Evolutionary conservation across 768 basidiomycete genomes (phyloP), one percentile per base, ranked within the genome.

Genomic region (Lactarius deliciosus): DNA sequence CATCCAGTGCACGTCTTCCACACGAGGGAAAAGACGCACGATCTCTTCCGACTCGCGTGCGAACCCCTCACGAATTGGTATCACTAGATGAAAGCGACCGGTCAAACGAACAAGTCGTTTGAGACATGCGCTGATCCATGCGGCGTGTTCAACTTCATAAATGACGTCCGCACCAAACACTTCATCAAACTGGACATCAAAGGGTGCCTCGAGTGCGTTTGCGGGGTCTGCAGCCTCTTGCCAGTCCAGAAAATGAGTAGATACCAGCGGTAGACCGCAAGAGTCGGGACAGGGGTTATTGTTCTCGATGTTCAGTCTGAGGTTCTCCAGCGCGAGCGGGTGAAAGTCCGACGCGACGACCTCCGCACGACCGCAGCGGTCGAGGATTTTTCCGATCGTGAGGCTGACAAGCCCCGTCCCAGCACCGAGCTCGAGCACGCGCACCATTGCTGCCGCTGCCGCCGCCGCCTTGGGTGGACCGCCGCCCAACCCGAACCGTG

Each of bases 1-100:
- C 30, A 64, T 50, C 58, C 43, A 60, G 9, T 18, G 36, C 20
- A 56, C 9, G 59, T 57, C 65, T 18, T 71, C 69, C 9, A 45
- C 62, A 1, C 74, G 67, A 56, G 74, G 72, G 68, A 93, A 91
- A 3, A 86, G 79, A 10, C 73, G 71, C 68, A 90, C 88, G 55
- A 92, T 75, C 0, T 83, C 82, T 36, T 72, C 76, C 0, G 84
- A 86, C 76, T 94, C 92, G 13, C 73, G 74, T 0, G 77, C 71
- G 69, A 90, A 88, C 0, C 89, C 90, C 0, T 79, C 74, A 0
- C 93, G 89, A 5, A 91, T 79, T 1, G 92, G 91, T 22, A 93
- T 84, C 58, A 92, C 80, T 15, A 94, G 82, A 71, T 93, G 90
- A 74, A 94, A 94, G 34, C 60, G 71, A 77, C 74, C 38, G 76